phyloP scores from a whole-genome alignment of 2,329 filamentous ascomycete genomes.

The Ceratocystis smalleyi region DNA sequence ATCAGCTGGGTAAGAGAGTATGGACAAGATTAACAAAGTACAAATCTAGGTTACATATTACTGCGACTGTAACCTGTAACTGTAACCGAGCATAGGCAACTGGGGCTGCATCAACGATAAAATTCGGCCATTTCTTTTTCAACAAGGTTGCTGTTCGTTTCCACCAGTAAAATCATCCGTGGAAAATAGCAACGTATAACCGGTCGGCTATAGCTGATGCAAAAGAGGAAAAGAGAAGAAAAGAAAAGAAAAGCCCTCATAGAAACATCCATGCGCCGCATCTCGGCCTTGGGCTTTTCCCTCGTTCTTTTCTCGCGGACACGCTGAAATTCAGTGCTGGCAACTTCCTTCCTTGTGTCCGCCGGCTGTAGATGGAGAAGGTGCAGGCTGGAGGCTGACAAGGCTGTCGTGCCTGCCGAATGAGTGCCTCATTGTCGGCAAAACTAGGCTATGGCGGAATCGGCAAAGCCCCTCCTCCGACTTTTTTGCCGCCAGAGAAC shows the following conservation, averaged over 20 bases:
- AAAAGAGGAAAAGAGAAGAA: neutral
- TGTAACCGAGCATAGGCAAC: neutral
- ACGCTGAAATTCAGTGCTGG: neutral
- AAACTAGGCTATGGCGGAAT: neutral
- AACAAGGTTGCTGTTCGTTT: too few relatives aligned
- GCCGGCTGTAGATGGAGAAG: neutral
- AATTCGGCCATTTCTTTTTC: neutral
- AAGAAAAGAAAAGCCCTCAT: neutral
- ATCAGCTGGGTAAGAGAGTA: neutral
- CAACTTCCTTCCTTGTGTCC: neutral
- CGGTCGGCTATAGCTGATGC: too few relatives aligned
- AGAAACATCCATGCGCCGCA: neutral
- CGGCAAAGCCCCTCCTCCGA: neutral
- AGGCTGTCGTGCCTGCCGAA: neutral
- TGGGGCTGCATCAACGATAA: neutral
- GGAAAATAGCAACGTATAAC: too few relatives aligned
- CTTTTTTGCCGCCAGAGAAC: too few relatives aligned
- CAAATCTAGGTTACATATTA: conserved; percentile 3
- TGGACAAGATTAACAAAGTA: neutral
- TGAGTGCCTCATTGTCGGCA: neutral
- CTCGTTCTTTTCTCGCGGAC: too few relatives aligned
- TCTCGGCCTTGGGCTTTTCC: neutral
- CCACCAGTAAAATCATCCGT: too few relatives aligned
- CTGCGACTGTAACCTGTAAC: neutral
- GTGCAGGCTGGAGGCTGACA: neutral